These are phyloP conservation scores for Thermothelomyces thermophilus DNA, from an alignment of 2,329 filamentous ascomycete genomes.

Conservation along the genomic window DNA sequence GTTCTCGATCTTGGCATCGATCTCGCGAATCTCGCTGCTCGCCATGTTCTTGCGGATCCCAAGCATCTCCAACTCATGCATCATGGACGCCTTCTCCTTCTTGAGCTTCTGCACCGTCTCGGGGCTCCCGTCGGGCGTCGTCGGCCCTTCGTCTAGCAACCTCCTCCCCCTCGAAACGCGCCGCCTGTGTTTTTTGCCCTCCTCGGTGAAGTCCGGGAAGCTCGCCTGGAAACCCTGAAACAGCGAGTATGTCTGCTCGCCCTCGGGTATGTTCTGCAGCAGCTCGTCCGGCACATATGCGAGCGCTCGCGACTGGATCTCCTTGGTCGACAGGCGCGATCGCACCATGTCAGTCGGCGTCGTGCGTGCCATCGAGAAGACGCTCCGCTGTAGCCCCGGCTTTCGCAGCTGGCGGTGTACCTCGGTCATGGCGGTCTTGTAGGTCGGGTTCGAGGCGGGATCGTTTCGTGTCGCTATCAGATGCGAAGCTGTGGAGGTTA, in stretches of 20 bases:
- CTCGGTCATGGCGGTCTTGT: constrained; percentile 80
- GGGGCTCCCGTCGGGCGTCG: constrained; percentile 46
- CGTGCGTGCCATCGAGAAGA: constrained; percentile 86
- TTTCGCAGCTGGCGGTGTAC: constrained; percentile 83
- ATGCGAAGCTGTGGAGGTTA: constrained; percentile 86
- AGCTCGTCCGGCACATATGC: constrained; percentile 86
- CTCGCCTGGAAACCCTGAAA: constrained; percentile 96
- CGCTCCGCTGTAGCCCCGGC: constrained; percentile 76
- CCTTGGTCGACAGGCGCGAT: constrained; percentile 78
- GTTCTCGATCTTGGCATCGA: constrained; percentile 94
- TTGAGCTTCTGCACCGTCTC: constrained; percentile 67
- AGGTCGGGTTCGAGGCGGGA: constrained; percentile 55
- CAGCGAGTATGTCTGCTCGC: constrained; percentile 79
- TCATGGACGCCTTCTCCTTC: constrained; percentile 71
- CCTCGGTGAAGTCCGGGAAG: constrained; percentile 64
- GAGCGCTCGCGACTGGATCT: constrained; percentile 91
- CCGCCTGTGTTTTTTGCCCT: constrained; percentile 63
- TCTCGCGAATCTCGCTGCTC: constrained; percentile 89
- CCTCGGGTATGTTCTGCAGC: constrained; percentile 79
- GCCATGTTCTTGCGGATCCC: constrained; percentile 95
- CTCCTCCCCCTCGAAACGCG: constrained; percentile 70
- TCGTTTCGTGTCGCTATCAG: constrained; percentile 66
- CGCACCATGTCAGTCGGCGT: constrained; percentile 92
- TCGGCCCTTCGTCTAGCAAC: constrained; percentile 59
- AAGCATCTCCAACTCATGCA: constrained; percentile 85